These are phyloP conservation scores for Trametes cubensis DNA, from an alignment of 768 basidiomycete genomes.

Conservation along the genomic window DNA sequence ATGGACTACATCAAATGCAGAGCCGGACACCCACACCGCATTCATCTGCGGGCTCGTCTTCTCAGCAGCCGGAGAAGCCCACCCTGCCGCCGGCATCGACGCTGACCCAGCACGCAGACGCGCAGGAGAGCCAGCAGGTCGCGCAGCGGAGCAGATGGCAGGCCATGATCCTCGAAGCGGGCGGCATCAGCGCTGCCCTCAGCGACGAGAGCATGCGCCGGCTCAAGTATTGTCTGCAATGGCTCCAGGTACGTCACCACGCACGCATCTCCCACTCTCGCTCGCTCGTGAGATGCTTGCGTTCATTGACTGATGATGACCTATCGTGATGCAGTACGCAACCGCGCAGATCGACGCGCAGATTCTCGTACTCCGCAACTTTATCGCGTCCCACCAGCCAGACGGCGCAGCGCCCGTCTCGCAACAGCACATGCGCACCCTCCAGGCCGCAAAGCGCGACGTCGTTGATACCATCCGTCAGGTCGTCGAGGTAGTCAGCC, in stretches of 20 bases:
- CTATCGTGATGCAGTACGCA: conserved; percentile 60
- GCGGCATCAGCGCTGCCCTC: conserved; percentile 83
- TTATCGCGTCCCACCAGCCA: conserved; percentile 69
- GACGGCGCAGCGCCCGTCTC: conserved; percentile 32
- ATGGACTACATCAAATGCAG: not conserved
- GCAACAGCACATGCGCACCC: conserved; percentile 60
- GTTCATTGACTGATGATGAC: not conserved
- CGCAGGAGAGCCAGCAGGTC: conserved; percentile 49
- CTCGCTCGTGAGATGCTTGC: no score
- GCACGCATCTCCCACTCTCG: not conserved
- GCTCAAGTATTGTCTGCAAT: conserved; percentile 83
- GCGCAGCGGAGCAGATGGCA: conserved; percentile 84
- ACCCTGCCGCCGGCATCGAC: conserved; percentile 22
- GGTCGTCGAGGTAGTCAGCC: conserved; percentile 84
- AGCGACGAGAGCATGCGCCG: conserved; percentile 91
- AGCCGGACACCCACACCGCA: conserved; percentile 25
- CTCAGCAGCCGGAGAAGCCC: conserved; percentile 16
- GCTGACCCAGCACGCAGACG: conserved; percentile 22
- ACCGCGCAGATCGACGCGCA: conserved; percentile 87
- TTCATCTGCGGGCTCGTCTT: conserved; percentile 8
- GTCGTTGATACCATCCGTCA: conserved; percentile 88
- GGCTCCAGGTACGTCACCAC: conserved; percentile 67
- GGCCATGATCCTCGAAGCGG: conserved; percentile 80
- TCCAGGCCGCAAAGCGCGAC: conserved; percentile 74
- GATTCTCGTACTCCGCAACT: conserved; percentile 80